phyloP scores from a whole-genome alignment of 176 grass and related monocot genomes.

The Oryza glaberrima region DNA sequence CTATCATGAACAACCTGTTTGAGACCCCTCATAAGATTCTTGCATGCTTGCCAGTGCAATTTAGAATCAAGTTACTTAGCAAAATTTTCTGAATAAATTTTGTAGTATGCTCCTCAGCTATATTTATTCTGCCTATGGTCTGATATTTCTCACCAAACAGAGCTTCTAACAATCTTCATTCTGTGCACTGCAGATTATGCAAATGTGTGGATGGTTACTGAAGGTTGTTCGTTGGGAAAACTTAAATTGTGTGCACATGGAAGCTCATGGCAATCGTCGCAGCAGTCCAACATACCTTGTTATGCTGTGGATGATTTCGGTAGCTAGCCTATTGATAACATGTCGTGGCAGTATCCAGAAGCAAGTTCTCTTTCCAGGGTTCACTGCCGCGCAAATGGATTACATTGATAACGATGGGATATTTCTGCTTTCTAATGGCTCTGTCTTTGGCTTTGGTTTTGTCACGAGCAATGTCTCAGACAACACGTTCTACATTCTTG shows the following conservation, averaged over 20 bases:
- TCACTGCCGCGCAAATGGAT: conserved; percentile 67
- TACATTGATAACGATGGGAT: conserved; percentile 81
- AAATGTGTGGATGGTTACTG: conserved; percentile 30
- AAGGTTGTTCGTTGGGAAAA: conserved; percentile 28
- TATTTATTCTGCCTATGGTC: background rate
- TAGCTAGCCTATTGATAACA: conserved; percentile 38
- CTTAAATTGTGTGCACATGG: conserved; percentile 31
- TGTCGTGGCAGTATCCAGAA: conserved; percentile 62
- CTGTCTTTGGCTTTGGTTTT: conserved; percentile 84
- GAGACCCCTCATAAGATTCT: background rate
- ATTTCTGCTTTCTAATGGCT: conserved; percentile 75
- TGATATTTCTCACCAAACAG: background rate
- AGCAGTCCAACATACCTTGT: background rate
- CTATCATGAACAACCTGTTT: background rate
- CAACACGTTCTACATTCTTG: conserved; percentile 67
- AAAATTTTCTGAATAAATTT: background rate
- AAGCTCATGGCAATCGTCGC: background rate
- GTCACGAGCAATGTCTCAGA: conserved; percentile 34
- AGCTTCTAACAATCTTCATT: conserved; percentile 15
- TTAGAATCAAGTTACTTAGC: conserved; percentile 1
- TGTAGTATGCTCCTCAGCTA: background rate
- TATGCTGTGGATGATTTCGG: conserved; percentile 36
- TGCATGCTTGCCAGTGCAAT: conserved; percentile 20
- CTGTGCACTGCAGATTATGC: conserved; percentile 22
- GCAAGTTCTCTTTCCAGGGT: conserved; percentile 52